Evolutionary conservation across 148 eudicot genomes (phyloP).

Genomic region (Pharnaceum exiguum): DNA sequence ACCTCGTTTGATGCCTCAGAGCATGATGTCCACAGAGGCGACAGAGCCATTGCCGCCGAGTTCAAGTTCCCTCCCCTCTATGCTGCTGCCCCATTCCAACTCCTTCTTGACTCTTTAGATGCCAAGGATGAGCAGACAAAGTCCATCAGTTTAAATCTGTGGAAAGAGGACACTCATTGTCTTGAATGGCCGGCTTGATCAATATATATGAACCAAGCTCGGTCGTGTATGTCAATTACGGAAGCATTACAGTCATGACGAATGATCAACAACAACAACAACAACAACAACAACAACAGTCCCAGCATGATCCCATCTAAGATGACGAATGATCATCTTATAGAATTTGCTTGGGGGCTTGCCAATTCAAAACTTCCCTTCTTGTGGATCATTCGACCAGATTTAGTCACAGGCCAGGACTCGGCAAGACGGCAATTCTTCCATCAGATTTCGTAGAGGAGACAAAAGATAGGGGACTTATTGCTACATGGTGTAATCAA

Average conservation of each 20-base stretch:
- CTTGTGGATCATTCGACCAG: constrained; percentile 7
- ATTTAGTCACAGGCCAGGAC: not conserved
- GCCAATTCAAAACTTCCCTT: not conserved
- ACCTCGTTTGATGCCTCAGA: not conserved
- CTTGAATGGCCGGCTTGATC: constrained; percentile 5
- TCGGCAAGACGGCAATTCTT: not conserved
- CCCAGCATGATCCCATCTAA: too few relatives aligned
- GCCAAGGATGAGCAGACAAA: not conserved
- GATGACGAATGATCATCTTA: too few relatives aligned
- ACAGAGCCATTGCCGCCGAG: not conserved
- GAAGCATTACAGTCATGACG: constrained; percentile 2
- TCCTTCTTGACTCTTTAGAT: not conserved
- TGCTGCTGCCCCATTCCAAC: not conserved
- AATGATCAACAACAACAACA: too few relatives aligned
- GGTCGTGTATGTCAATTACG: constrained; percentile 3
- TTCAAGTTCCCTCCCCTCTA: not conserved
- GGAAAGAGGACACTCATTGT: not conserved
- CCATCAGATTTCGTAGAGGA: constrained; percentile 7
- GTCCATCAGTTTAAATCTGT: not conserved
- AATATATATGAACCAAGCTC: constrained; percentile 2
- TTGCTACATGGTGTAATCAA: too few relatives aligned
- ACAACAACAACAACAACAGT: too few relatives aligned
- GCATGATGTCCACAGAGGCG: not conserved
- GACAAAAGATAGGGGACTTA: too few relatives aligned
- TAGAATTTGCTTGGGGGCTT: constrained; percentile 14